A percentile compares a stretch with the other conserved stretches of the same genome.
These are phyloP conservation scores for Cadophora sp. DNA, from an alignment of 2,329 filamentous ascomycete genomes.

Conservation along the genomic window DNA sequence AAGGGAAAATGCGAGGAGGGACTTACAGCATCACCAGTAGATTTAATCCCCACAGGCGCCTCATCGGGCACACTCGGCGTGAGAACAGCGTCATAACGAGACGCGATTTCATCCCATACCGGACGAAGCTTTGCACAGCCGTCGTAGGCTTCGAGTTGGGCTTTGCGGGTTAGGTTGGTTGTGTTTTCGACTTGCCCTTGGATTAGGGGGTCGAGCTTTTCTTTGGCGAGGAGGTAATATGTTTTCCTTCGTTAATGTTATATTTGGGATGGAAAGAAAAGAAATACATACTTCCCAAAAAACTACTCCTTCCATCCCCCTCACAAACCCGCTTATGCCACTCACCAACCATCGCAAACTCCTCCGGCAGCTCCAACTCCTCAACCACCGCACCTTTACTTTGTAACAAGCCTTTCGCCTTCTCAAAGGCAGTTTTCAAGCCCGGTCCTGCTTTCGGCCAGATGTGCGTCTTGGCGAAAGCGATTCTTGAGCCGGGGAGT, in stretches of 20 bases:
- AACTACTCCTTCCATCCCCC: conserved; percentile 59
- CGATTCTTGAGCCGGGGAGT: conserved; percentile 59
- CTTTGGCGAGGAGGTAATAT: conserved; percentile 57
- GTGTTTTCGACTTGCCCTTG: conserved; percentile 59
- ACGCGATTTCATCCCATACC: conserved; percentile 58
- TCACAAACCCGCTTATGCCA: conserved; percentile 60
- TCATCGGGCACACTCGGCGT: conserved; percentile 65
- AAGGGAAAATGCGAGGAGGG: neutral
- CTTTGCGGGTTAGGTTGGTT: conserved; percentile 51
- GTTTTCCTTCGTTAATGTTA: conserved; percentile 36
- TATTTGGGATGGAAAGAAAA: no score
- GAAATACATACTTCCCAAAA: conserved; percentile 48
- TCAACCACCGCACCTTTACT: conserved; percentile 60
- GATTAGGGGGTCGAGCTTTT: conserved; percentile 54
- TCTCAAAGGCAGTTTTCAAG: conserved; percentile 51
- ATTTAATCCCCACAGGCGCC: conserved; percentile 59
- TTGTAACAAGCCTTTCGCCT: conserved; percentile 50
- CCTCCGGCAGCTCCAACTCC: conserved; percentile 59
- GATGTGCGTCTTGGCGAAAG: conserved; percentile 58
- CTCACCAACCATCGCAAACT: conserved; percentile 56
- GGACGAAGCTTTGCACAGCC: conserved; percentile 59
- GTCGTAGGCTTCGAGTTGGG: conserved; percentile 62
- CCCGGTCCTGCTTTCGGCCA: conserved; percentile 57
- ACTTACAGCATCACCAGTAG: conserved; percentile 61
- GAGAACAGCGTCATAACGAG: conserved; percentile 60